Base-by-base conservation (phyloP, 164 flowering plant genomes). In the Stephania japonica region DNA sequence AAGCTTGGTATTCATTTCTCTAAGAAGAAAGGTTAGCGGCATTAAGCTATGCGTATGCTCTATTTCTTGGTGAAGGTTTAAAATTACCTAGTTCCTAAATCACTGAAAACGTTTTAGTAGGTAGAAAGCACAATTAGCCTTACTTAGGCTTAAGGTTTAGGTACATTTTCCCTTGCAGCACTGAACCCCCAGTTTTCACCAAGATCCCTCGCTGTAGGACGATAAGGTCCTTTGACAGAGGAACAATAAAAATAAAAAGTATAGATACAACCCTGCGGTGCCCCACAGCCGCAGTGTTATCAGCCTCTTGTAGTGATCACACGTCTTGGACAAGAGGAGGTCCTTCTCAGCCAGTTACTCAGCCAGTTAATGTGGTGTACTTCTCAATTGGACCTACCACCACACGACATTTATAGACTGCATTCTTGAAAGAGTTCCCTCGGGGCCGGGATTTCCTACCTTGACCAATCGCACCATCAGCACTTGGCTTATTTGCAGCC, bases 401-500 rank as follows among this genome's bases (percentile, higher is more conserved):
- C 42, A 32, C 24, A 42, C 14, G 61, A 65, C 64, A 50, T 71
- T 59, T 67, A 59, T 23, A 11, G 47, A 67, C 67, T 18, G 23
- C 49, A 44, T 64, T 43, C 53, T 71, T 62, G 38, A 4, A 41
- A 42, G 61, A 19, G 75, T 77, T 75, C 77, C 76, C 71, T 75
- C 80, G 81, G 78, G 80, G 81, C 69, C 21, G 38, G 75, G 74
- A 75, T n/a, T 43, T 62, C 63, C 42, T 47, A 47, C 42, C 38
- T 16, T 25, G 25, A 69, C 81, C 76, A 79, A 75, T 79, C 63
- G 66, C n/a, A 68, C 65, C 1, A 3, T 44, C 70, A 38, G 74
- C 75, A 76, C 80, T 62, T 78, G 83, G 84, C 70, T 63, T 56
- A 12, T 66, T 70, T n/a, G 23, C 42, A 73, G 69, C 83, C 82